Evolutionary conservation across 106 monocot species (phyloP), one percentile per base, ranked within the genome.

Genomic region (Narthecium ossifragum): DNA sequence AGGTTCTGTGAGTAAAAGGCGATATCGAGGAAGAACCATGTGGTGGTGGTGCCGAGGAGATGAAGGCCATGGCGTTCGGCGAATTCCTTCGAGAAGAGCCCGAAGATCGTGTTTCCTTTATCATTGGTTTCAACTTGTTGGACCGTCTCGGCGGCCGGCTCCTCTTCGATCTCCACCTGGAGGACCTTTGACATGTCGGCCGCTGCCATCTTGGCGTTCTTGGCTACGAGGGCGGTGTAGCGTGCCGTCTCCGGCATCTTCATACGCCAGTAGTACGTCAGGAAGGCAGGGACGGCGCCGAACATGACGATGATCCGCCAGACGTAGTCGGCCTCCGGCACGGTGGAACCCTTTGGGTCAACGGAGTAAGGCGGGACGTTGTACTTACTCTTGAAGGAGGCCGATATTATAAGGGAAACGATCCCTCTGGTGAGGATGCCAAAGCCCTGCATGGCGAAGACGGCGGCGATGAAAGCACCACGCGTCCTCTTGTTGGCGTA

Each of bases 241-340:
- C 69, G 43, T 26, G 69, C 59, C 0, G 69, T 60, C 21, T 69
- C 69, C 10, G 69, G 67, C 67, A 67, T 57, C 57, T 21, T 43
- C 69, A 70, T 70, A 8, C 65, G 39, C 69, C 52, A 55, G 39
- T 69, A 69, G 28, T 46, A 69, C 14, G 69, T 69, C 4, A 60
- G 13, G 9, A 26, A 50, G 0, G 69, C 69, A 2, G 60, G 69
- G 7, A 69, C 12, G 8, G 59, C 69, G 0, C 69, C 69, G 8
- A 69, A 8, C 60, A 69, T 60, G 26, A 69, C 28, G 4, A 69
- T 20, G 25, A 69, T 39, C 27, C 69, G 47, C 69, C 65, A 66
- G 13, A 36, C 61, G 12, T 53, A 26, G 48, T 70, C 70, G 1
- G 53, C 70, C 54, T 34, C 53, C 31, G 10, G 3, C 8, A 10